Percentiles rank a stretch among this genome's conserved stretches.
phyloP scores from a whole-genome alignment of 352 stramenopile species.

The Globisporangium nodosum region DNA sequence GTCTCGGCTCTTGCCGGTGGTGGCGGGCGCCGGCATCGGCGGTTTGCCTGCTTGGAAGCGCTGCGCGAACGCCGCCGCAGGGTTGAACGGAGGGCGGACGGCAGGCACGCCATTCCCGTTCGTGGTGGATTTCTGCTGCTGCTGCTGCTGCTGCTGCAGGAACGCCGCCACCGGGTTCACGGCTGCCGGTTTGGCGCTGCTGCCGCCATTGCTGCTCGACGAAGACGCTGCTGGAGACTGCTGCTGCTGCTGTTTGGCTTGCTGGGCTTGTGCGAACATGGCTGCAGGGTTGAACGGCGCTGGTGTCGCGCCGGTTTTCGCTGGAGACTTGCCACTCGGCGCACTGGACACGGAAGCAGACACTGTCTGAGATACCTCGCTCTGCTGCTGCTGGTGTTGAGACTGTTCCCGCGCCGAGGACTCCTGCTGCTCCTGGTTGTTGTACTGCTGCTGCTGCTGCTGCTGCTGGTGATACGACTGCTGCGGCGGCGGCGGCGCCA shows the following conservation, averaged over 20 bases:
- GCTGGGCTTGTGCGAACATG: conserved; percentile 50
- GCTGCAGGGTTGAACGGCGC: conserved; percentile 42
- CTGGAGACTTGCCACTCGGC: conserved; percentile 9
- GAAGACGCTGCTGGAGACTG: background rate
- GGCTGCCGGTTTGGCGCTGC: conserved; percentile 6
- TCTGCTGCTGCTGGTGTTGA: conserved; percentile 16
- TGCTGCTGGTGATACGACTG: conserved; percentile 13
- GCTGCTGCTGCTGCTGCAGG: conserved; percentile 32
- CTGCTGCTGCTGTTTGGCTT: conserved; percentile 9
- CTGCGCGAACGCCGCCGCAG: conserved; percentile 49
- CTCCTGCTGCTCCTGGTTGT: conserved; percentile 25
- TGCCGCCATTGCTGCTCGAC: background rate
- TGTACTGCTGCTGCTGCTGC: conserved; percentile 19
- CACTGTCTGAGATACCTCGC: background rate
- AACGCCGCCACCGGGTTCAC: conserved; percentile 50
- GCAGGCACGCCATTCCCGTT: conserved; percentile 13
- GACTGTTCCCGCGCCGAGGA: conserved; percentile 14
- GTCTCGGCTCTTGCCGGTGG: conserved; percentile 32
- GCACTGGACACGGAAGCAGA: background rate
- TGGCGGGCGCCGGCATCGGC: conserved; percentile 24
- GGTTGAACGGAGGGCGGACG: conserved; percentile 30
- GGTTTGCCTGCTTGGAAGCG: conserved; percentile 41
- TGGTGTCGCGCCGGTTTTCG: background rate
- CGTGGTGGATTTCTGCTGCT: conserved; percentile 11
- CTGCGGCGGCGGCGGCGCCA: conserved; percentile 23